These are phyloP conservation scores for Coemansia sp. DNA, from an alignment of 192 early-diverging fungal genomes.

Conservation along the genomic window DNA sequence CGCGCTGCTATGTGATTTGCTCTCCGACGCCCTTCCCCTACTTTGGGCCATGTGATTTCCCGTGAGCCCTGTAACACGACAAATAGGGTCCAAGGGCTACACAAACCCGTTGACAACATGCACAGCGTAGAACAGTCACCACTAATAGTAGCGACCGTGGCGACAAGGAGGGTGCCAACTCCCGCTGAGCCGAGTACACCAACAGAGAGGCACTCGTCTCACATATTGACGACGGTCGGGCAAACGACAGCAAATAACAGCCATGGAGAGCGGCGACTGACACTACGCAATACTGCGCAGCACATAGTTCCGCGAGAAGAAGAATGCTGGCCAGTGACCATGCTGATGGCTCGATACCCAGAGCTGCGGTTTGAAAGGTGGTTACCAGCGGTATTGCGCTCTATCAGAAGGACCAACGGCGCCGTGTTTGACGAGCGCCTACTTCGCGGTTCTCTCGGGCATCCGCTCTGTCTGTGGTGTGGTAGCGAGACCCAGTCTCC, in stretches of 20 bases:
- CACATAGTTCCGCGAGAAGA: constrained; percentile 34
- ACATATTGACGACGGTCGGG: neutral
- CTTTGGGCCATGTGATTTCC: no score
- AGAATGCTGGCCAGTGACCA: constrained; percentile 38
- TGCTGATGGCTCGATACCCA: constrained; percentile 34
- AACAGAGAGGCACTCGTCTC: neutral
- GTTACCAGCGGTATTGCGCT: constrained; percentile 28
- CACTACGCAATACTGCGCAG: constrained; percentile 18
- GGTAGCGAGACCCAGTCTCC: constrained; percentile 18
- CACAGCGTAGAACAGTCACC: neutral
- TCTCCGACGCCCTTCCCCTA: no score
- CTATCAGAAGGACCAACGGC: constrained; percentile 13
- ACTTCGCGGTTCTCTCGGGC: constrained; percentile 31
- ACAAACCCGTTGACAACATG: neutral
- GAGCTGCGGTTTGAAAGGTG: constrained; percentile 46
- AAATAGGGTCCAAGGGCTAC: neutral
- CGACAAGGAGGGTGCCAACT: neutral
- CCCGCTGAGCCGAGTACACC: neutral
- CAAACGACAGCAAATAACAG: neutral
- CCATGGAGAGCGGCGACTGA: neutral
- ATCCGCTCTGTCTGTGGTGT: constrained; percentile 45
- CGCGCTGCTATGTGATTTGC: no score
- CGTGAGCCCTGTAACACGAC: no score
- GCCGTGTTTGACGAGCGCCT: constrained; percentile 30
- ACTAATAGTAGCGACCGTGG: neutral